These are phyloP conservation scores for Parasitella parasitica DNA, from an alignment of 371 early-diverging fungal genomes.

Conservation along the genomic window DNA sequence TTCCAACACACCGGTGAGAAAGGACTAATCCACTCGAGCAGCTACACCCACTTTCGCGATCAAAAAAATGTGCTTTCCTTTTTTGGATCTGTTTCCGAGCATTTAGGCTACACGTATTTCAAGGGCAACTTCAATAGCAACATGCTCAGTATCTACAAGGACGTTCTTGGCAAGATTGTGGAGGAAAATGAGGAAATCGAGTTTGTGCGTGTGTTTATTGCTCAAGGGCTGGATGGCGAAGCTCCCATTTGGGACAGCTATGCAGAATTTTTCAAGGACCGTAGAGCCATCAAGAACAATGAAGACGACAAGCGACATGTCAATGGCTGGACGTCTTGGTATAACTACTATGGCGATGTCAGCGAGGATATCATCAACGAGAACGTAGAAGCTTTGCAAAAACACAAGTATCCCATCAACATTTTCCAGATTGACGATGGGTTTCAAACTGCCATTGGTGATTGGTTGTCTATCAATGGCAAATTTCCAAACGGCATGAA, in stretches of 20 bases:
- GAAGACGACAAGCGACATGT: constrained; percentile 32
- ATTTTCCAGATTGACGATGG: constrained; percentile 68
- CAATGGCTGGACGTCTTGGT: constrained; percentile 66
- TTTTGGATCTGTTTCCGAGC: constrained; percentile 56
- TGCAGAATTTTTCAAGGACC: constrained; percentile 37
- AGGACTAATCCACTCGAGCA: constrained; percentile 56
- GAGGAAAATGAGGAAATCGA: constrained; percentile 21
- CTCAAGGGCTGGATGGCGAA: constrained; percentile 40
- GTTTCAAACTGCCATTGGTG: constrained; percentile 58
- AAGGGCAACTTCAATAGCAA: constrained; percentile 45
- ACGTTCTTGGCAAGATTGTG: constrained; percentile 38
- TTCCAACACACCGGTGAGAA: constrained; percentile 51
- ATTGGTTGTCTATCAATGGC: constrained; percentile 53
- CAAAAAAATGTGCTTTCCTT: constrained; percentile 37
- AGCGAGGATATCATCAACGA: constrained; percentile 48
- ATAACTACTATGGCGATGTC: constrained; percentile 58
- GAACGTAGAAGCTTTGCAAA: constrained; percentile 43
- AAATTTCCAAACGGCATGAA: constrained; percentile 60
- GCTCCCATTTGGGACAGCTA: constrained; percentile 49
- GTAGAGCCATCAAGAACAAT: constrained; percentile 30
- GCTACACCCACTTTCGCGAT: constrained; percentile 57
- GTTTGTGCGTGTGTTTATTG: constrained; percentile 32
- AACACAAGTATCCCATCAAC: constrained; percentile 50
- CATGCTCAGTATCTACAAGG: constrained; percentile 48
- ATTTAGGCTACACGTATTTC: constrained; percentile 58